phyloP scores from a whole-genome alignment of 140 eudicot species.

The Anethum foeniculum region DNA sequence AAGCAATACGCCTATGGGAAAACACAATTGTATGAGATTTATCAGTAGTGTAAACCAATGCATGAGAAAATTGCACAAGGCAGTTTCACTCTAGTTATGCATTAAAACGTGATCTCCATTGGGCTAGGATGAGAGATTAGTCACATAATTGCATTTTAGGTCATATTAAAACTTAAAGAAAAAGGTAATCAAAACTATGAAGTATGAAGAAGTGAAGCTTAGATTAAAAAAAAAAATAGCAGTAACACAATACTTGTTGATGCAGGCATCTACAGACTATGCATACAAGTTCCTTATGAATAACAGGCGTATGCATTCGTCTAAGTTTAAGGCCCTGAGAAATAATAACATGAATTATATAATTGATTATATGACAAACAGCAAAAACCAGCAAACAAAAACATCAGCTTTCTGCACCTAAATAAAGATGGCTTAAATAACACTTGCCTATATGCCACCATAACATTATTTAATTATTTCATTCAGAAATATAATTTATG shows the following conservation, averaged over 20 bases:
- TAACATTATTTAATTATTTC: neutral
- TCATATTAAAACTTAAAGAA: neutral
- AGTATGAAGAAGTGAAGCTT: neutral
- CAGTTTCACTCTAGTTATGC: neutral
- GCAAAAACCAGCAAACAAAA: neutral
- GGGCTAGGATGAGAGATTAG: neutral
- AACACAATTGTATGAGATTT: neutral
- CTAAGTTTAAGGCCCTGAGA: neutral
- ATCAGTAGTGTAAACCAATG: neutral
- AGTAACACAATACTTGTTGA: neutral
- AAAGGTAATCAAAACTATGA: too few species aligned
- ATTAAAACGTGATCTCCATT: neutral
- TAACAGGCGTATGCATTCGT: neutral
- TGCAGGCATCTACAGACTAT: neutral
- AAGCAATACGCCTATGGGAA: conserved; percentile 60
- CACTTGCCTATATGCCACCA: neutral
- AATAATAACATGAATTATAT: neutral
- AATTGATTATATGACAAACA: neutral
- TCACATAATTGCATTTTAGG: neutral
- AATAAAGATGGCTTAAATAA: neutral
- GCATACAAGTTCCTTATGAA: neutral
- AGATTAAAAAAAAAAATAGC: neutral
- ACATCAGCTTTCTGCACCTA: neutral
- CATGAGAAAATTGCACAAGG: neutral
- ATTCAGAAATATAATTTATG: neutral